Percentiles rank a stretch among this genome's conserved stretches.
Evolutionary conservation across 2,329 filamentous ascomycete species (phyloP).

Genomic region (Alternaria dauci): DNA sequence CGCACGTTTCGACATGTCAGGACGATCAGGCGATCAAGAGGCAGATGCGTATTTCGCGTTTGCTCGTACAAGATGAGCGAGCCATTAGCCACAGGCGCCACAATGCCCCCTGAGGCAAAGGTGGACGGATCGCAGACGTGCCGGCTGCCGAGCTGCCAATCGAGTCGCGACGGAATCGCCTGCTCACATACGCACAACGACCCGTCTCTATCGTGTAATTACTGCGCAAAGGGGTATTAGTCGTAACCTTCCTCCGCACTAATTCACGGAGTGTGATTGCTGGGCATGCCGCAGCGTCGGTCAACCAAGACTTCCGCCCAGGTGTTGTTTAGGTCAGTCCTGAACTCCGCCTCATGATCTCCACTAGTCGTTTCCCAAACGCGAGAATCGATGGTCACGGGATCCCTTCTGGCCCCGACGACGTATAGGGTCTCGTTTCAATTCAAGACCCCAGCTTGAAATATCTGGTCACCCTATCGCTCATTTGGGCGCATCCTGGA

Average conservation of each 20-base stretch:
- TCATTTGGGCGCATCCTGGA: background rate
- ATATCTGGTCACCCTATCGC: background rate
- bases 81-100: conserved; percentile 6
- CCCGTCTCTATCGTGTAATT: background rate
- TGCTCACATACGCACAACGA: background rate
- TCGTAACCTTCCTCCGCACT: background rate
- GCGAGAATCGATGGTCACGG: conserved; percentile 6
- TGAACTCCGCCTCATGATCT: conserved; percentile 26
- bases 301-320: conserved; percentile 5
- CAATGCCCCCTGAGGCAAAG: background rate
- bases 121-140: conserved; percentile 2
- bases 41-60: background rate
- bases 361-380: conserved; percentile 6
- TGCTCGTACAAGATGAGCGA: background rate
- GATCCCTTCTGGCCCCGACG: background rate
- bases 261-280: conserved; percentile 14
- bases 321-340: conserved; percentile 8
- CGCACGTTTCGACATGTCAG: background rate
- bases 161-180: background rate
- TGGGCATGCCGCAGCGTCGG: conserved; percentile 9
- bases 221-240: background rate
- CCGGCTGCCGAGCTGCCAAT: conserved; percentile 6
- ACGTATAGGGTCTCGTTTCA: background rate
- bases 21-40: conserved; percentile 6
- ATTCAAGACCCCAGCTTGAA: conserved; percentile 1